Evolutionary conservation across 2,329 filamentous ascomycete species (phyloP).

Genomic region (Diaporthe velutina): DNA sequence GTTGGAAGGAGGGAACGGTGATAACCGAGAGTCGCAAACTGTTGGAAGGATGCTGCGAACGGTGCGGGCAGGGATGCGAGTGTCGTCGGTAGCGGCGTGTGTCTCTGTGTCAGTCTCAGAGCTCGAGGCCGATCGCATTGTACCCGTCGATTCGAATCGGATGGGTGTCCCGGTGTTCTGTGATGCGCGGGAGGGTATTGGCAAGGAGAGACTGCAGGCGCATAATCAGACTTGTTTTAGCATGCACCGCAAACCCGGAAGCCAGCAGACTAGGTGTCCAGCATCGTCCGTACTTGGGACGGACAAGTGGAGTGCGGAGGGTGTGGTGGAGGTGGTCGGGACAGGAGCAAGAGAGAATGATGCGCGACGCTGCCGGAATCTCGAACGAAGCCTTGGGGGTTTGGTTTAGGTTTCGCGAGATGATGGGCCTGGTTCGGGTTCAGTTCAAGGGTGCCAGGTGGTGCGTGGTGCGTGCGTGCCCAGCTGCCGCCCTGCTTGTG

Average conservation of each 20-base stretch:
- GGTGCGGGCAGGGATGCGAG: conserved; percentile 19
- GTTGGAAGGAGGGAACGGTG: conserved; percentile 6
- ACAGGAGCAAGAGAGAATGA: conserved; percentile 20
- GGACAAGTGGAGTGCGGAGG: conserved; percentile 13
- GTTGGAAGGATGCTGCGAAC: conserved; percentile 14
- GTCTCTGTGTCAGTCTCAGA: conserved; percentile 36
- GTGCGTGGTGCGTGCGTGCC: conserved; percentile 25
- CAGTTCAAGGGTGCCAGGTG: conserved; percentile 15
- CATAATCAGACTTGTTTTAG: conserved; percentile 36
- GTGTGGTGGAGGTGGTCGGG: neutral
- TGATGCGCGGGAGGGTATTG: conserved; percentile 32
- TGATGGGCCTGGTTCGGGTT: conserved; percentile 22
- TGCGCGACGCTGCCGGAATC: conserved; percentile 21
- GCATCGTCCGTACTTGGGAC: conserved; percentile 22
- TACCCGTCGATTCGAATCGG: conserved; percentile 33
- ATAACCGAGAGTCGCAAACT: conserved; percentile 11
- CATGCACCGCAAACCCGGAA: conserved; percentile 34
- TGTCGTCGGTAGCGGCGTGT: conserved; percentile 28
- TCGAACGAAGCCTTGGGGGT: conserved; percentile 31
- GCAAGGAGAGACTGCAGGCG: conserved; percentile 38
- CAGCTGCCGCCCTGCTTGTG: conserved; percentile 20
- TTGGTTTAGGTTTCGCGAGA: conserved; percentile 32
- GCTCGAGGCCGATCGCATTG: conserved; percentile 38
- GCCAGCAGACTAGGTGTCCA: conserved; percentile 26
- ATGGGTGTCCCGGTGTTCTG: conserved; percentile 27